Conservation (phyloP, 164 flowering plant species). For the Houttuynia cordata region DNA sequence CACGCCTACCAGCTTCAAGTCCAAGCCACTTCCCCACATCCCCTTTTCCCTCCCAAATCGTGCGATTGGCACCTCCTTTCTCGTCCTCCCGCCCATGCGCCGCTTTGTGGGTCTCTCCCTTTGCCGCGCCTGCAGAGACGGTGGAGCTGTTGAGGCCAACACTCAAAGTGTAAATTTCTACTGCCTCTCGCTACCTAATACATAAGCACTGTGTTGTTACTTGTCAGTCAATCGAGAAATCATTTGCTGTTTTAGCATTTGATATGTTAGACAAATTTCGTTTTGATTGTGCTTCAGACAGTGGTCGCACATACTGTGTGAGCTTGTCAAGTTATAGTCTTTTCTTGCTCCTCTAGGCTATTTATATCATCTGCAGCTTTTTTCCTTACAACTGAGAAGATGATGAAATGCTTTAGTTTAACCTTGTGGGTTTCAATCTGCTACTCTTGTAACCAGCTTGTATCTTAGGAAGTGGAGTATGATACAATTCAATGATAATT, state of each 20-base stretch:
- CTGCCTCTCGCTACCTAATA: no score
- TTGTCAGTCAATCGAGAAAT: no score
- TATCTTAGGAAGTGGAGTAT: not conserved
- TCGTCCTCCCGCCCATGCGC: slow-evolving; percentile 3
- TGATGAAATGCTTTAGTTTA: no score
- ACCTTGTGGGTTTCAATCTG: not conserved
- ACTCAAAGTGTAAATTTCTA: not conserved
- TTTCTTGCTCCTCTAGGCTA: no score
- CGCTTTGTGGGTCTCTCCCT: not conserved
- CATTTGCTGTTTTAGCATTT: no score
- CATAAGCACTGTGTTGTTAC: no score
- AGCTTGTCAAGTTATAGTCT: no score
- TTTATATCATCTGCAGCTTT: no score
- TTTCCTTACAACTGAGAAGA: no score
- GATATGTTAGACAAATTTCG: no score
- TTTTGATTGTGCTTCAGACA: no score
- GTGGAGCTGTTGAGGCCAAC: slow-evolving; percentile 1
- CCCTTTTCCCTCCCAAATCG: not conserved
- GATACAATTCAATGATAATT: not conserved
- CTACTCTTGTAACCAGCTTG: not conserved
- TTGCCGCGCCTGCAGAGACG: not conserved
- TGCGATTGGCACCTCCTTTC: not conserved
- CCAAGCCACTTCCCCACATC: not conserved
- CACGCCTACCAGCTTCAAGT: not conserved
- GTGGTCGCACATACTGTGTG: no score